Evolutionary conservation across 176 grass and related monocot species (phyloP), one percentile per base, ranked within the genome.

Genomic region (Puccinellia tenuiflora): DNA sequence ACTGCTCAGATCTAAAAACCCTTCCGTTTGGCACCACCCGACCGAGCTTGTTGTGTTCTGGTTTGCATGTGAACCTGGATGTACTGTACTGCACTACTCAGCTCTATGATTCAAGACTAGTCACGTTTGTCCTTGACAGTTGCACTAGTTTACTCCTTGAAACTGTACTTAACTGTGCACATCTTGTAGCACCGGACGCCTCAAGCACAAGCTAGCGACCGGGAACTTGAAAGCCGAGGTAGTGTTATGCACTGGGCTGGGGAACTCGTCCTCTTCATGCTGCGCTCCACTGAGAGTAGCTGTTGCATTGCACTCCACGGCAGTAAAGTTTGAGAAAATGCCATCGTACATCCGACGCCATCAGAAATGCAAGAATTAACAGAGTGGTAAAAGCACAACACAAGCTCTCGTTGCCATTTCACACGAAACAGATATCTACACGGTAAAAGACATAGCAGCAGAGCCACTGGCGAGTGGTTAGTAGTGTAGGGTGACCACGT

Each of bases 1-100:
- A 66, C 7, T 50, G 17, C 21, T 55, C 63, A 72, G 88, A 89
- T 85, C 88, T 77, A 67, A 81, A 78, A 37, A 29, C 56, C 11
- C 12, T 15, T 22, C 30, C 55, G 18, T 65, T 88, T 79, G 80
- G 42, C 80, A 76, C 45, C 65, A 73, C 30, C 5, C 33, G 0
- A 11, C 7, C 54, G 5, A 37, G 25, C 25, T 42, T 61, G 54
- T 78, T 39, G 10, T 77, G 43, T 48, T 56, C 25, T 77, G 70
- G 28, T 56, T 22, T 57, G 29, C n/a, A 7, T 61, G 33, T 17
- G 80, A 45, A 24, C 80, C 28, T 29, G 85, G 37, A 61, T 56
- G 29, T 24, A 45, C 34, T 59, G 75, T 16, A 37, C 78, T 34
- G 66, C 35, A 45, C 20, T 24, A 52, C 11, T n/a, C n/a, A n/a